Percentiles rank a stretch among this genome's conserved stretches.
phyloP scores from a whole-genome alignment of 768 basidiomycete species.

The Lenzites betulinus region DNA sequence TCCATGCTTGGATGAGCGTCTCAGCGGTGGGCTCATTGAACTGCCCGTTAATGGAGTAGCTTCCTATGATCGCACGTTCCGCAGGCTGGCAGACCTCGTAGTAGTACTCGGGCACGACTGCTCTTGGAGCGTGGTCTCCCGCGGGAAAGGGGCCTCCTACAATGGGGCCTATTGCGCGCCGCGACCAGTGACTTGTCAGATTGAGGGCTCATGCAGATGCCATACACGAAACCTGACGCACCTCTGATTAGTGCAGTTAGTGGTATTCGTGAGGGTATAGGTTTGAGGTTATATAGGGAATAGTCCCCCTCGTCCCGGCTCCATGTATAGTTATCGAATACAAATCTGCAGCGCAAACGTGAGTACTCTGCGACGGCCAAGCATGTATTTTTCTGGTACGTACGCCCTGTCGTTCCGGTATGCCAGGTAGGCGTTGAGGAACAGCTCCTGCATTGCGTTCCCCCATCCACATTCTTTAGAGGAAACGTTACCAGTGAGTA shows the following conservation, averaged over 20 bases:
- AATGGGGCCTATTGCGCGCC: constrained; percentile 35
- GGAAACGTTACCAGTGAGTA: too few species aligned
- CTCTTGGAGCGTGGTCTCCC: constrained; percentile 35
- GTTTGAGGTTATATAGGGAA: constrained; percentile 46
- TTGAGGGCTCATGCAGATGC: not conserved
- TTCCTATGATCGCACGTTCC: constrained; percentile 35
- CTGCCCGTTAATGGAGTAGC: constrained; percentile 23
- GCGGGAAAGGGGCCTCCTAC: constrained; percentile 43
- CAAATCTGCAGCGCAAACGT: constrained; percentile 34
- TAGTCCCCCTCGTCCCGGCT: constrained; percentile 39
- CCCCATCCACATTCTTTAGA: constrained; percentile 44
- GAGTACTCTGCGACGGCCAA: not conserved
- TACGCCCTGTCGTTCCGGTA: constrained; percentile 39
- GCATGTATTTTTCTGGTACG: constrained; percentile 14
- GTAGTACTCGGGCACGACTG: constrained; percentile 42
- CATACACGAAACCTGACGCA: constrained; percentile 22
- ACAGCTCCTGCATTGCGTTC: constrained; percentile 42
- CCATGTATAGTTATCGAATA: constrained; percentile 62
- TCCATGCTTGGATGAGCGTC: constrained; percentile 41
- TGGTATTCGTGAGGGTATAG: constrained; percentile 54
- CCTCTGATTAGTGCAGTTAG: constrained; percentile 54
- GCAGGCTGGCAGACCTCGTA: constrained; percentile 47
- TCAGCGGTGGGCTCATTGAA: constrained; percentile 34
- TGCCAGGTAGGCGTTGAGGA: constrained; percentile 38
- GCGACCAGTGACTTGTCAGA: not conserved